Conservation (phyloP, 2,329 filamentous ascomycete species). For the Phialophora expanda region DNA sequence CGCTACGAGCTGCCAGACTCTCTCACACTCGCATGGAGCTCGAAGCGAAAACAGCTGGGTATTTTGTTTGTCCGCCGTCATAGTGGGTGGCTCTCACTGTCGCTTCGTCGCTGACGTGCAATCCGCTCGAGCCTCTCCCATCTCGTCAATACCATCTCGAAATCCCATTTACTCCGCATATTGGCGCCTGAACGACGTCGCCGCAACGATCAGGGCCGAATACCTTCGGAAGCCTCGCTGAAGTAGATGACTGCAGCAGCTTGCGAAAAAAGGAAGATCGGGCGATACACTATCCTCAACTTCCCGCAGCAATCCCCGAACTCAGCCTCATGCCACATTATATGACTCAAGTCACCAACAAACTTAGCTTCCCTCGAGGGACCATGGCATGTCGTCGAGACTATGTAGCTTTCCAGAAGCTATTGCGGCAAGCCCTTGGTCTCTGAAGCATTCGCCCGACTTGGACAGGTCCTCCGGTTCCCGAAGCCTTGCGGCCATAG, state of each 20-base stretch:
- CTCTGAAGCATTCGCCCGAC: too few relatives aligned
- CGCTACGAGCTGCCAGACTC: neutral
- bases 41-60: neutral
- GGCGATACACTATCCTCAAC: neutral
- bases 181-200: neutral
- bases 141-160: neutral
- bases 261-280: neutral
- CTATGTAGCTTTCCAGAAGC: neutral
- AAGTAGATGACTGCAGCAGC: neutral
- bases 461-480: neutral
- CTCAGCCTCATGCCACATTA: neutral
- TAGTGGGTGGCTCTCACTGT: neutral
- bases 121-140: neutral
- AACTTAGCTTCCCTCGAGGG: neutral
- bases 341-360: neutral
- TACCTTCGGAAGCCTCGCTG: neutral
- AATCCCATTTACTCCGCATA: too few relatives aligned
- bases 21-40: neutral
- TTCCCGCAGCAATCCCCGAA: neutral
- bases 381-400: too few relatives aligned
- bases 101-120: neutral
- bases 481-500: neutral
- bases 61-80: neutral
- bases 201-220: neutral
- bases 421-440: neutral